These are phyloP conservation scores for Monilinia aucupariae DNA, from an alignment of 2,329 filamentous ascomycete species.

Conservation along the genomic window DNA sequence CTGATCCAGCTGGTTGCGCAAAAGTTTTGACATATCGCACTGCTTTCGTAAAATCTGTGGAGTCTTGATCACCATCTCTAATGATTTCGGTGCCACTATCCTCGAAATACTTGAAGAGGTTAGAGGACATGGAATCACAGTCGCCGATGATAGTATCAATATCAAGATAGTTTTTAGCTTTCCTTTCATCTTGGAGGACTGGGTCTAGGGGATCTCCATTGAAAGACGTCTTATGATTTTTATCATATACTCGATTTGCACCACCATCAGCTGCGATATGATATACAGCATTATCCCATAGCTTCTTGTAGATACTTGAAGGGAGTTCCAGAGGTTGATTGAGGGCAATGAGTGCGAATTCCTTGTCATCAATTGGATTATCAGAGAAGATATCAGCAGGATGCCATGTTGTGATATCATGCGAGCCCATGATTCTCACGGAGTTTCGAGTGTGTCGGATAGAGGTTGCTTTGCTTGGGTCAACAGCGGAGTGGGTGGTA, in stretches of 20 bases:
- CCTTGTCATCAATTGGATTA: slow-evolving; percentile 25
- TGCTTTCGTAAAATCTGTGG: slow-evolving; percentile 87
- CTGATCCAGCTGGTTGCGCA: slow-evolving; percentile 14
- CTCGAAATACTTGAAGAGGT: slow-evolving; percentile 49
- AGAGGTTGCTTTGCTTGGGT: not conserved
- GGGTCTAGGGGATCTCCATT: not conserved
- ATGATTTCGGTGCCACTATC: slow-evolving; percentile 53
- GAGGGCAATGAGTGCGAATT: slow-evolving; percentile 51
- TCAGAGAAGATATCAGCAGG: slow-evolving; percentile 34
- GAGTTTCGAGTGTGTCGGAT: not conserved
- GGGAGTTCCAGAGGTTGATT: slow-evolving; percentile 52
- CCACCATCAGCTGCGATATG: slow-evolving; percentile 86
- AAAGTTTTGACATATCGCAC: slow-evolving; percentile 48
- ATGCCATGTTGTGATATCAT: slow-evolving; percentile 32
- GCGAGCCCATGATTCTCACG: slow-evolving; percentile 11
- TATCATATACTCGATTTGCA: slow-evolving; percentile 65
- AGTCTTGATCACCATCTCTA: slow-evolving; percentile 72
- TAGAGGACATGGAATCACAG: slow-evolving; percentile 70
- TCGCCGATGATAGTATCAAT: slow-evolving; percentile 74
- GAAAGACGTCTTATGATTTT: slow-evolving; percentile 20
- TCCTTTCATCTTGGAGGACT: slow-evolving; percentile 26
- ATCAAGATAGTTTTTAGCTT: not conserved
- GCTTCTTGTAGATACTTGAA: slow-evolving; percentile 35
- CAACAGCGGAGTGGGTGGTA: too few species aligned
- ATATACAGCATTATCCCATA: slow-evolving; percentile 45